These are phyloP conservation scores for Pythium brassicae DNA, from an alignment of 352 stramenopile species.

Conservation along the genomic window DNA sequence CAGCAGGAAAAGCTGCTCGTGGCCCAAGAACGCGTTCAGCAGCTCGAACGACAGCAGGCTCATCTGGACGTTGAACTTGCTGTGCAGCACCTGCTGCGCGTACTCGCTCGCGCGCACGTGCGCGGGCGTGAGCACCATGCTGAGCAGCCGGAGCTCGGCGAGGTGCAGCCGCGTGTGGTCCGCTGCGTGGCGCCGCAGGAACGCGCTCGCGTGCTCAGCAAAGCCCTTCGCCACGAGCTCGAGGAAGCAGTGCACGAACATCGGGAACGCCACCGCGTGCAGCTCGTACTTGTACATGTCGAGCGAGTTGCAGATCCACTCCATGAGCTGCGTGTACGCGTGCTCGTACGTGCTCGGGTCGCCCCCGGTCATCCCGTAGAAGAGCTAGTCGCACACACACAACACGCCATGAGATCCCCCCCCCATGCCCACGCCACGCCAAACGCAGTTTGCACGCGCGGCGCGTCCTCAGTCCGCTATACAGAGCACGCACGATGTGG, in stretches of 20 bases:
- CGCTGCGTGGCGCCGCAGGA: conserved; percentile 50
- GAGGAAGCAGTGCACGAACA: conserved; percentile 83
- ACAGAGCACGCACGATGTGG: conserved; percentile 44
- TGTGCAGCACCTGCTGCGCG: conserved; percentile 66
- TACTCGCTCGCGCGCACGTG: conserved; percentile 76
- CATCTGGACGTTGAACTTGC: conserved; percentile 82
- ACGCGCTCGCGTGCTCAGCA: conserved; percentile 36
- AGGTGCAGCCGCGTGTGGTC: conserved; percentile 73
- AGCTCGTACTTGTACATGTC: conserved; percentile 87
- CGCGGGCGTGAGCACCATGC: conserved; percentile 54
- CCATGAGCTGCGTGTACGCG: conserved; percentile 61
- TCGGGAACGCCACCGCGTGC: conserved; percentile 67
- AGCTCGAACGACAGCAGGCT: conserved; percentile 83
- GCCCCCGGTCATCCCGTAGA: conserved; percentile 61
- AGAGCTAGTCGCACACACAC: conserved; percentile 34
- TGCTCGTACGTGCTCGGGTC: conserved; percentile 61
- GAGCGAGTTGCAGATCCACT: conserved; percentile 83
- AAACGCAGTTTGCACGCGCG: too few species aligned
- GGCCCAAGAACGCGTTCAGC: conserved; percentile 73
- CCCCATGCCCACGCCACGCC: too few species aligned
- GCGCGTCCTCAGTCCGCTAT: too few species aligned
- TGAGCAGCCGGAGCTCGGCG: conserved; percentile 60
- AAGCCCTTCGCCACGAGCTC: conserved; percentile 73
- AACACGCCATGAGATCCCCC: conserved; percentile 2
- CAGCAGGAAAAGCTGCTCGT: conserved; percentile 72